Evolutionary conservation across 345 rosid species (phyloP).

Genomic region (Bruguiera gymnorhiza): DNA sequence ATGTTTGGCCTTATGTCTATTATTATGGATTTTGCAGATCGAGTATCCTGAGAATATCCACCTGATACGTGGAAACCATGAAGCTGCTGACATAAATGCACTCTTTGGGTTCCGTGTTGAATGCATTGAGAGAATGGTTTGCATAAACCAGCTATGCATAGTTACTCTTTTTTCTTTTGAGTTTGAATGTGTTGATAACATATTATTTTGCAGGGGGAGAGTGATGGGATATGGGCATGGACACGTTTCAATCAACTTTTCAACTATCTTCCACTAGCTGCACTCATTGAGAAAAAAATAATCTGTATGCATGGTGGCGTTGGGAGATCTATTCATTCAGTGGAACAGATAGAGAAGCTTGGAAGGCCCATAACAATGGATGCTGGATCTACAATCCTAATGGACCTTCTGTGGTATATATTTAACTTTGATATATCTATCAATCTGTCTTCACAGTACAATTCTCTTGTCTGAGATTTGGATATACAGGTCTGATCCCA

Average conservation of each 20-base stretch:
- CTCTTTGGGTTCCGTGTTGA: slow-evolving; percentile 95
- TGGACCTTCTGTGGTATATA: slow-evolving; percentile 86
- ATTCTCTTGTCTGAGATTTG: neutral
- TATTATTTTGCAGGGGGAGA: slow-evolving; percentile 61
- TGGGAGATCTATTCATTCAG: slow-evolving; percentile 87
- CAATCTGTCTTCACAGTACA: neutral
- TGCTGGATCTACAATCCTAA: slow-evolving; percentile 81
- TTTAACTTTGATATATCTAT: slow-evolving; percentile 6
- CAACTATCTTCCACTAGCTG: slow-evolving; percentile 91
- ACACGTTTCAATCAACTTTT: slow-evolving; percentile 94
- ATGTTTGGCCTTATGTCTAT: slow-evolving; percentile 15
- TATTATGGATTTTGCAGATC: slow-evolving; percentile 50
- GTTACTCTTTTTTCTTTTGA: neutral
- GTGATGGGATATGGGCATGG: slow-evolving; percentile 99
- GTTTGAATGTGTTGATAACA: slow-evolving; percentile 8
- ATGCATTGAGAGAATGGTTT: slow-evolving; percentile 97
- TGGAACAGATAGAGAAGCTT: slow-evolving; percentile 92
- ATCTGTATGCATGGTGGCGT: slow-evolving; percentile 99
- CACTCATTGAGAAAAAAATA: slow-evolving; percentile 95
- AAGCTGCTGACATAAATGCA: slow-evolving; percentile 98
- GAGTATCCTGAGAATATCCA: slow-evolving; percentile 92
- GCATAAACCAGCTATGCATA: slow-evolving; percentile 8
- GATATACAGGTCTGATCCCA: slow-evolving; percentile 90
- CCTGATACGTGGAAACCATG: slow-evolving; percentile 96
- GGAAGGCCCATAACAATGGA: slow-evolving; percentile 97